Evolutionary conservation across 2,329 filamentous ascomycete genomes (phyloP).

Genomic region (Cercospora sp.): DNA sequence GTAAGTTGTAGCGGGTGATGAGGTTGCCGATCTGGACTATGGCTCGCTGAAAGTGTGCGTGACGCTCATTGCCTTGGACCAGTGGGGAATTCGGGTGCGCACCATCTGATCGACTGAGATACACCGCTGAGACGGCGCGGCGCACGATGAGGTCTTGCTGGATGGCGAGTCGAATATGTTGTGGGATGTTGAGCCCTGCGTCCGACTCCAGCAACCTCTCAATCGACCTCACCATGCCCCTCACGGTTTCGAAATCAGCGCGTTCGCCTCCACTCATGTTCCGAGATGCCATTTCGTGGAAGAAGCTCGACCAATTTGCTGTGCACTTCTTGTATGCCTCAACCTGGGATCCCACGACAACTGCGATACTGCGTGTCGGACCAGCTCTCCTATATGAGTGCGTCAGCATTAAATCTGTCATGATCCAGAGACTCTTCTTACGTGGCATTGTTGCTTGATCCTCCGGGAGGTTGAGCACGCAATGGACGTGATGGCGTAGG

Average conservation of each 20-base stretch:
- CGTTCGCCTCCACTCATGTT: not conserved
- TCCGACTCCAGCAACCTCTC: not conserved
- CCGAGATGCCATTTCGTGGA: not conserved
- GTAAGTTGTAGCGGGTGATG: not conserved
- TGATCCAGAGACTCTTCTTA: too few species aligned
- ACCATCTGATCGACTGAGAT: not conserved
- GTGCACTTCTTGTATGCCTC: too few species aligned
- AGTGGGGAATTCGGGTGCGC: not conserved
- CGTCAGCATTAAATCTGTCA: too few species aligned
- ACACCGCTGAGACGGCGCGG: not conserved
- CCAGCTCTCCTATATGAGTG: too few species aligned
- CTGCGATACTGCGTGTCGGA: too few species aligned
- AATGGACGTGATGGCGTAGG: too few species aligned
- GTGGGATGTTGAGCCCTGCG: not conserved
- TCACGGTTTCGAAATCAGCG: not conserved
- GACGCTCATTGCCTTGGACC: not conserved
- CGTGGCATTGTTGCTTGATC: too few species aligned
- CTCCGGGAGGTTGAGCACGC: too few species aligned
- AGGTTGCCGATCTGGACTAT: not conserved
- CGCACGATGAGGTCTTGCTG: not conserved
- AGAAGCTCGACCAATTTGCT: not conserved
- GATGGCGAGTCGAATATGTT: not conserved
- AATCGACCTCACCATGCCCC: not conserved
- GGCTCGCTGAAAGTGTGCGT: not conserved
- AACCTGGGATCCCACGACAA: too few species aligned